A percentile compares a stretch with the other conserved stretches of the same genome.
These are phyloP conservation scores for Pichia sp. DNA, from an alignment of 1,139 yeast genomes.

Conservation along the genomic window DNA sequence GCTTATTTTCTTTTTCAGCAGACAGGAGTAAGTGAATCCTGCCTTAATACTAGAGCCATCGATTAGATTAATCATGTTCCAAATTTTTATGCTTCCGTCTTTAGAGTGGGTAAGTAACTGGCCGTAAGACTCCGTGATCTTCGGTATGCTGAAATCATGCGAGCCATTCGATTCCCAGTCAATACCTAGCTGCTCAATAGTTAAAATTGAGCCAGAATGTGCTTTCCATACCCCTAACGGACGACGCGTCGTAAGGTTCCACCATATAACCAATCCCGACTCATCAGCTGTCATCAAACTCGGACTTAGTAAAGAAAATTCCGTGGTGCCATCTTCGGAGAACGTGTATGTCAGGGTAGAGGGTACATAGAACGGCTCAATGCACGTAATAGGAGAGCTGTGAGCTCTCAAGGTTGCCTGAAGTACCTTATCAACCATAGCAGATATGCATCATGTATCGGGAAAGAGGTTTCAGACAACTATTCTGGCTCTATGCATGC, in stretches of 20 bases:
- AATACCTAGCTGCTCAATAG: slow-evolving; percentile 40
- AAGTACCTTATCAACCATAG: slow-evolving; percentile 3
- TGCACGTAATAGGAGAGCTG: slow-evolving; percentile 11
- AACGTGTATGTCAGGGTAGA: slow-evolving; percentile 11
- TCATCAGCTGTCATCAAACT: slow-evolving; percentile 36
- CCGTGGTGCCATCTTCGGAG: background rate
- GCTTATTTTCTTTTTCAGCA: slow-evolving; percentile 19
- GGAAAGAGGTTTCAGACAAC: background rate
- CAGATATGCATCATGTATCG: background rate
- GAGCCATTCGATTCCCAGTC: slow-evolving; percentile 21
- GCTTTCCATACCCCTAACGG: slow-evolving; percentile 47
- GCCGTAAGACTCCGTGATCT: slow-evolving; percentile 28
- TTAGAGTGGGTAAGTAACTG: slow-evolving; percentile 49
- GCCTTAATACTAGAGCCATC: slow-evolving; percentile 8
- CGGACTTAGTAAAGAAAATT: slow-evolving; percentile 17
- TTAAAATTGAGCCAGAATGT: slow-evolving; percentile 42
- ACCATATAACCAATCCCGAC: slow-evolving; percentile 46
- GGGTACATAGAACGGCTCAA: slow-evolving; percentile 18
- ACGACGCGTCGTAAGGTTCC: slow-evolving; percentile 46
- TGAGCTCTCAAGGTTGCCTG: slow-evolving; percentile 18
- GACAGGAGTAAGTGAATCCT: slow-evolving; percentile 19
- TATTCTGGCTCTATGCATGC: no score
- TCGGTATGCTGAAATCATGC: slow-evolving; percentile 8
- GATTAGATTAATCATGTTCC: slow-evolving; percentile 36
- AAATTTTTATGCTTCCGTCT: slow-evolving; percentile 48